Evolutionary conservation across 2,329 filamentous ascomycete species (phyloP).

Genomic region (Dactylellina parvicollis): DNA sequence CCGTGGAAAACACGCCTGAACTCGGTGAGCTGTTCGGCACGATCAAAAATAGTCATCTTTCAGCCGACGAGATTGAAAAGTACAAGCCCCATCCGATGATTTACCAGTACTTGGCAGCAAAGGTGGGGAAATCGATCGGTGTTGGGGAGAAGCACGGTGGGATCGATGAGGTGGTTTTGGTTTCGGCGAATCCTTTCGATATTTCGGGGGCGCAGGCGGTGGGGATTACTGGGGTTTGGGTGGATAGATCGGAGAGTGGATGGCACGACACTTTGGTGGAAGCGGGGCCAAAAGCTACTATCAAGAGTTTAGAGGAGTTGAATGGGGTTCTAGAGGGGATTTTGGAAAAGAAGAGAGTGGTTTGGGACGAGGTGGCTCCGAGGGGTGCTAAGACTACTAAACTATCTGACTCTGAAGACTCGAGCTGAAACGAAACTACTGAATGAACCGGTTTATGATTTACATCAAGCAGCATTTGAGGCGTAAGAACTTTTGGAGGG

Average conservation of each 20-base stretch:
- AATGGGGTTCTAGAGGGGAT: constrained; percentile 38
- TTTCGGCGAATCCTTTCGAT: constrained; percentile 79
- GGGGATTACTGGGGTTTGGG: constrained; percentile 73
- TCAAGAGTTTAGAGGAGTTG: constrained; percentile 55
- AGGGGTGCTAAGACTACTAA: too few relatives aligned
- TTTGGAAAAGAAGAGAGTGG: constrained; percentile 28
- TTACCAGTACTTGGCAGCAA: constrained; percentile 70
- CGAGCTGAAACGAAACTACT: too few relatives aligned
- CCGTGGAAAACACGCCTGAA: constrained; percentile 62
- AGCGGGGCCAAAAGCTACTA: constrained; percentile 60
- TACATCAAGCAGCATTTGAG: too few relatives aligned
- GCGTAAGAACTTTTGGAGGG: background rate
- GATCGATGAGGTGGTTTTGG: constrained; percentile 71
- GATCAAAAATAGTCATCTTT: constrained; percentile 61
- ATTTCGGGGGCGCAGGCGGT: constrained; percentile 71
- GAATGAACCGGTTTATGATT: too few relatives aligned
- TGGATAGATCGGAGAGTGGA: constrained; percentile 71
- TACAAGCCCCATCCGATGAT: constrained; percentile 74
- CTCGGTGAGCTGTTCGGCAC: constrained; percentile 65
- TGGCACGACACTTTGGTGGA: constrained; percentile 71
- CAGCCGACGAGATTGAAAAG: constrained; percentile 69
- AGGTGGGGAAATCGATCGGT: constrained; percentile 55
- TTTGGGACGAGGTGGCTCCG: constrained; percentile 26
- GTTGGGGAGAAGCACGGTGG: constrained; percentile 59
- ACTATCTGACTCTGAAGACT: too few relatives aligned